These are phyloP conservation scores for Globisporangium carolinianum DNA, from an alignment of 352 stramenopile genomes.

Conservation along the genomic window DNA sequence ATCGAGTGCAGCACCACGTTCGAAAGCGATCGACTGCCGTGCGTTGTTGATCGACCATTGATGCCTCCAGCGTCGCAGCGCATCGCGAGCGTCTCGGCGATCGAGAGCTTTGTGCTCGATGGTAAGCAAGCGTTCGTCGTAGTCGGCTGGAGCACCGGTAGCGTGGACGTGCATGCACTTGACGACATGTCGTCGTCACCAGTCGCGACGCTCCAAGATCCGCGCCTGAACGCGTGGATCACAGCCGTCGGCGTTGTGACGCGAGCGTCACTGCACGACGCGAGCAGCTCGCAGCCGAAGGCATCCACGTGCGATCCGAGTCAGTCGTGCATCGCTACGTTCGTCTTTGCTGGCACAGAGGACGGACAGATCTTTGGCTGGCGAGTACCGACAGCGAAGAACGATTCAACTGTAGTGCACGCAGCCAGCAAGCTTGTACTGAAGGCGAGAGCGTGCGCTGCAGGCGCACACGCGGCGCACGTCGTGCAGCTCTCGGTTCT, in stretches of 20 bases:
- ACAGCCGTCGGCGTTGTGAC: conserved; percentile 19
- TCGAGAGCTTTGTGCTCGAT: conserved; percentile 10
- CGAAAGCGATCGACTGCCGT: too few species aligned
- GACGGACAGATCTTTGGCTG: conserved; percentile 33
- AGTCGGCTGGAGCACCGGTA: conserved; percentile 43
- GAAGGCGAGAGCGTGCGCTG: conserved; percentile 16
- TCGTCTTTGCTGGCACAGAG: conserved; percentile 32
- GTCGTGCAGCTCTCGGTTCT: conserved; percentile 30
- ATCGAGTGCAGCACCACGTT: conserved; percentile 1
- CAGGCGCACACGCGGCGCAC: conserved; percentile 37
- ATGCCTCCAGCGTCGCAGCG: not conserved
- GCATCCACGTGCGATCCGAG: not conserved
- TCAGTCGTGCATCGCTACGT: not conserved
- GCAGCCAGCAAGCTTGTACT: conserved; percentile 9
- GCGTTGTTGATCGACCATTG: not conserved
- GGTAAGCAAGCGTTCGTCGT: conserved; percentile 18
- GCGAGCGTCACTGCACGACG: not conserved
- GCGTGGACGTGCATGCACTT: conserved; percentile 35
- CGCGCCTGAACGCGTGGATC: conserved; percentile 28
- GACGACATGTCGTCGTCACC: conserved; percentile 7
- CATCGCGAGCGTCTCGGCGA: conserved; percentile 14
- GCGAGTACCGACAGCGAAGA: conserved; percentile 7
- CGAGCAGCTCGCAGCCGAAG: not conserved
- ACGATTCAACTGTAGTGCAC: not conserved
- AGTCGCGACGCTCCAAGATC: conserved; percentile 39